These are phyloP conservation scores for Neonectria sp. DNA, from an alignment of 2,329 filamentous ascomycete species.

Conservation along the genomic window DNA sequence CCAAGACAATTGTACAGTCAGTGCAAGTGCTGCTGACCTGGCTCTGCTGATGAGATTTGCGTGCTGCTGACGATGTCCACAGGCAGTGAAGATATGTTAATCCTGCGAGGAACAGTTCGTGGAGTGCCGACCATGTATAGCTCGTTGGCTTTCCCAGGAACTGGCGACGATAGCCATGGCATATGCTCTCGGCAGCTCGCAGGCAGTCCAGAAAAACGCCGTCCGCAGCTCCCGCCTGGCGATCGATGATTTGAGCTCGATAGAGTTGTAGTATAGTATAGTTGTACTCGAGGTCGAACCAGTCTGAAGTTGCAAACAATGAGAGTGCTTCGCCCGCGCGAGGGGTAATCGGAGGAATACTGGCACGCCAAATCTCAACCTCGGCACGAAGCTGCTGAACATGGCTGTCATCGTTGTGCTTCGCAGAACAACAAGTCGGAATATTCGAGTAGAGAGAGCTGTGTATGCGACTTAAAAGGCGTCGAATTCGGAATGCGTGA, in stretches of 20 bases:
- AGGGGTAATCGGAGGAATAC: not conserved
- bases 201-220: conserved; percentile 43
- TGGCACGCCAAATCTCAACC: conserved; percentile 10
- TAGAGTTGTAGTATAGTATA: conserved; percentile 43
- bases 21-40: conserved; percentile 49
- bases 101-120: conserved; percentile 28
- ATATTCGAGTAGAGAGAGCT: conserved; percentile 15
- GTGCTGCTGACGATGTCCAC: conserved; percentile 45
- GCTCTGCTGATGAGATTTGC: not conserved
- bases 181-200: conserved; percentile 30
- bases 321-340: conserved; percentile 1
- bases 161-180: conserved; percentile 39
- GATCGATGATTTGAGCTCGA: conserved; percentile 39
- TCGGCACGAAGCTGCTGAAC: conserved; percentile 11
- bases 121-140: conserved; percentile 30
- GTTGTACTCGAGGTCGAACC: conserved; percentile 21
- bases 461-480: conserved; percentile 16
- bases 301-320: conserved; percentile 5
- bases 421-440: not conserved
- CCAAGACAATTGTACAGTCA: conserved; percentile 50
- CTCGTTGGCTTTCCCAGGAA: conserved; percentile 30
- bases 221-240: conserved; percentile 24
- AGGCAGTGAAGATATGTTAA: conserved; percentile 49
- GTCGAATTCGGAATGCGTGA: conserved; percentile 5
- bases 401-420: conserved; percentile 1